Base-by-base conservation (phyloP, 2,329 filamentous ascomycete genomes). In the Pseudocercospora fuligena region DNA sequence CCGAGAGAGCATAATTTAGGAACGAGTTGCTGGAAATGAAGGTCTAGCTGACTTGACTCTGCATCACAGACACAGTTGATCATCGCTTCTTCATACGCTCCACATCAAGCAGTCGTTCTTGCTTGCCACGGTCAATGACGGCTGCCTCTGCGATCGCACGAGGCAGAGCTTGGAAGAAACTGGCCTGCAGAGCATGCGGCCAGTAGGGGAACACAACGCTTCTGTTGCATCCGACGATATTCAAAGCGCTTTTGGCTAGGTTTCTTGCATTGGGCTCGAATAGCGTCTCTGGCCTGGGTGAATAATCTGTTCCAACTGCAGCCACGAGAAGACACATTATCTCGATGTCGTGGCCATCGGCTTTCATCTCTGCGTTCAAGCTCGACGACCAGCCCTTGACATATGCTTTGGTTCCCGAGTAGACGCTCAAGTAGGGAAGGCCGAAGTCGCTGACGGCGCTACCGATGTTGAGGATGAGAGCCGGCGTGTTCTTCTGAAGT, bases 381-480 rank as follows among this genome's bases (percentile, higher is more conserved):
- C 78, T 73, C 8, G 73, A 70, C 0, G 80, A 81, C 65, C 82
- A 81, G 0, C 77, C 74, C 56, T 79, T 77, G 47, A 82, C 77
- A 71, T 82, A 86, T 2, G 78, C 80, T 74, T 87, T 87, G 25
- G 79, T 76, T 0, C 77, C 78, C 9, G 78, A 76, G 74, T 87
- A 87, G 2, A 81, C 71, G 9, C 74, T 73, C 1, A 86, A 67
- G 67, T 83, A 83, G 0, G 86, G 86, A 12, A 84, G 66, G 0
- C 82, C 83, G 14, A 78, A 72, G 56, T 73, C 65, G 2, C 82
- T 80, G 2, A 82, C 77, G 3, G 83, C 68, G 3, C 83, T 85
- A 5, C 84, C 82, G 36, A 87, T 78, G 70, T 84, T 87, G 69
- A 88, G 61, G 60, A 88, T 76, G 5, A 88, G 75, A 1, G 79